Evolutionary conservation across 139 green algal genomes (phyloP).

Genomic region (Chlamydomonas sp.): DNA sequence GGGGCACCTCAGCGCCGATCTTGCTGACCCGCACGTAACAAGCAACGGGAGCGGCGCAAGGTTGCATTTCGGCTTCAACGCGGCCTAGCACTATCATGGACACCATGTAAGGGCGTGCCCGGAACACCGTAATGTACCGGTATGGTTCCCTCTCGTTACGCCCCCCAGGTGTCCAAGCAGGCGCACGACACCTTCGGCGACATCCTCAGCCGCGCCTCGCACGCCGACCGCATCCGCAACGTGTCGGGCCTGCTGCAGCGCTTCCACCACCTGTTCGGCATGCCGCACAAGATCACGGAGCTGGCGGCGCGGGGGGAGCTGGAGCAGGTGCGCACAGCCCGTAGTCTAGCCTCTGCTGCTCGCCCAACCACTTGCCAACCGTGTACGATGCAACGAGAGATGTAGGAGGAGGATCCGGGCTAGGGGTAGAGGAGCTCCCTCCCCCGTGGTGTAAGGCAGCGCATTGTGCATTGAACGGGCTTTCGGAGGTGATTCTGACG

Average conservation of each 20-base stretch:
- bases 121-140: neutral
- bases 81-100: neutral
- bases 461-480: too few relatives aligned
- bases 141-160: neutral
- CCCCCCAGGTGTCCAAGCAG: constrained; percentile 43
- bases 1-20: too few relatives aligned
- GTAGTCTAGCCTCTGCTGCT: neutral
- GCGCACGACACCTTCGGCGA: constrained; percentile 57
- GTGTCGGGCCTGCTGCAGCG: constrained; percentile 68
- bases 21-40: neutral
- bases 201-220: constrained; percentile 65
- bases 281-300: constrained; percentile 65
- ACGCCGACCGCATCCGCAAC: constrained; percentile 66
- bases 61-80: neutral
- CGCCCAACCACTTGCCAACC: too few relatives aligned
- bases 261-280: constrained; percentile 74
- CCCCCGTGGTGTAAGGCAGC: too few relatives aligned
- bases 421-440: too few relatives aligned
- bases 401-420: too few relatives aligned
- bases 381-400: too few relatives aligned
- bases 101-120: neutral
- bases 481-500: too few relatives aligned
- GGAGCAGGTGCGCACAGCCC: constrained; percentile 10
- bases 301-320: constrained; percentile 29
- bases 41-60: neutral